phyloP scores from a whole-genome alignment of 1,139 yeast genomes.

The Nematodospora anomalae region DNA sequence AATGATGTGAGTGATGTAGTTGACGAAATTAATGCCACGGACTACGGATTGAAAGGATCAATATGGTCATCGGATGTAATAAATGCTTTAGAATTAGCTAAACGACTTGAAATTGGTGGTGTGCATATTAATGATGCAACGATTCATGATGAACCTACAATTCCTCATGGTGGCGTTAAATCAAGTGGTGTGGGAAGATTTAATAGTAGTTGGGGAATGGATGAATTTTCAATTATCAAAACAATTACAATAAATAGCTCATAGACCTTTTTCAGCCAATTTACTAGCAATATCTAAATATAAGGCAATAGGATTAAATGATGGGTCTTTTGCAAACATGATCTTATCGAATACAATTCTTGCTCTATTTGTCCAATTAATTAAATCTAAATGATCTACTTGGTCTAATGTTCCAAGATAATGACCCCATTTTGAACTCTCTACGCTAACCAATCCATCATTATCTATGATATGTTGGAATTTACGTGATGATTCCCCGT shows the following conservation, averaged over 20 bases:
- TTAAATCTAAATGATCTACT: constrained; percentile 83
- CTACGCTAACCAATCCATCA: constrained; percentile 84
- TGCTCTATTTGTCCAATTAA: constrained; percentile 73
- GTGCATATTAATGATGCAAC: constrained; percentile 54
- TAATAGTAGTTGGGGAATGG: constrained; percentile 52
- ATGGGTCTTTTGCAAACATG: constrained; percentile 35
- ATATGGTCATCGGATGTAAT: constrained; percentile 52
- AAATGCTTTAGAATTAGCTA: constrained; percentile 39
- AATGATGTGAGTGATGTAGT: constrained; percentile 31
- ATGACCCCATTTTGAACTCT: constrained; percentile 80
- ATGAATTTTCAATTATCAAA: constrained; percentile 32
- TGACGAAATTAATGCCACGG: constrained; percentile 26
- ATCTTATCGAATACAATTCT: constrained; percentile 37
- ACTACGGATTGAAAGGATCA: constrained; percentile 54
- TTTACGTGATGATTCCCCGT: constrained; percentile 10
- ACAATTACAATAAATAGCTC: constrained; percentile 26
- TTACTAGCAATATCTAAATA: constrained; percentile 74
- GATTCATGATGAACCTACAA: constrained; percentile 47
- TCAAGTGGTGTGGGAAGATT: constrained; percentile 53
- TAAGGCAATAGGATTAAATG: constrained; percentile 71
- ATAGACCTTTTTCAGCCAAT: constrained; percentile 65
- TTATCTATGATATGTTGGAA: constrained; percentile 41
- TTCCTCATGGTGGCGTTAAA: constrained; percentile 60
- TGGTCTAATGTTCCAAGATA: constrained; percentile 75
- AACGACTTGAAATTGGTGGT: constrained; percentile 43